Conservation (phyloP, 2,329 filamentous ascomycete species). For the Cucurbitaria berberidis region DNA sequence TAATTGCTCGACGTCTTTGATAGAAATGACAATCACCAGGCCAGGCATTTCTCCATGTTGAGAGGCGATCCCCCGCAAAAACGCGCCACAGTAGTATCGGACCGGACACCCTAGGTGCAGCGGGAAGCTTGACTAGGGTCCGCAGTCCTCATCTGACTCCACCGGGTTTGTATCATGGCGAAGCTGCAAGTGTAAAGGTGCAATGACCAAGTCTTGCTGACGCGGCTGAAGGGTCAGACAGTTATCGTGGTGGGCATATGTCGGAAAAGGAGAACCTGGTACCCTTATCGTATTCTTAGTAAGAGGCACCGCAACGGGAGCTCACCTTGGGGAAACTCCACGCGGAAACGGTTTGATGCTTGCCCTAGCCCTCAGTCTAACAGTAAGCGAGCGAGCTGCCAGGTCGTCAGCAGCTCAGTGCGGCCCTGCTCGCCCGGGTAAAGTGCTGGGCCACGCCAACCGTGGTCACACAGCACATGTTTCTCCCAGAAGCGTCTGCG, state of each 20-base stretch:
- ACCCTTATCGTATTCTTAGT: neutral
- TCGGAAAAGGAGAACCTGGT: conserved; percentile 11
- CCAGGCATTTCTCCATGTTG: neutral
- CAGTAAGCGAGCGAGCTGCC: conserved; percentile 27
- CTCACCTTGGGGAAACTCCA: neutral
- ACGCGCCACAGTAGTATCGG: conserved; percentile 21
- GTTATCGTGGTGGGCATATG: neutral
- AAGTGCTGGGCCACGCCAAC: conserved; percentile 26
- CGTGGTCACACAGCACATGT: conserved; percentile 17
- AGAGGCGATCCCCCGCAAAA: conserved; percentile 39
- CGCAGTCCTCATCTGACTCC: conserved; percentile 9
- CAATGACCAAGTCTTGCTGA: conserved; percentile 10
- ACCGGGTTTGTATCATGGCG: conserved; percentile 4
- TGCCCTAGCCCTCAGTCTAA: conserved; percentile 7
- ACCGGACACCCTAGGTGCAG: conserved; percentile 19
- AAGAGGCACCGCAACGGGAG: neutral
- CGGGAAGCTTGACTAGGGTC: conserved; percentile 25
- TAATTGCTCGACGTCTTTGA: neutral
- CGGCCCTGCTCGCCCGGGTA: conserved; percentile 41
- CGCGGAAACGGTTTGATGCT: neutral
- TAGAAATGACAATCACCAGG: neutral
- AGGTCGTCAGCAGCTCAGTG: conserved; percentile 28
- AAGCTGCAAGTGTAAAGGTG: conserved; percentile 3
- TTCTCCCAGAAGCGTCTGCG: conserved; percentile 14
- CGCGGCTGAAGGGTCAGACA: neutral